Percentiles rank a stretch among this genome's conserved stretches.
Evolutionary conservation across 495 filamentous ascomycete genomes (phyloP).

Genomic region (Trichoderma gamsii): DNA sequence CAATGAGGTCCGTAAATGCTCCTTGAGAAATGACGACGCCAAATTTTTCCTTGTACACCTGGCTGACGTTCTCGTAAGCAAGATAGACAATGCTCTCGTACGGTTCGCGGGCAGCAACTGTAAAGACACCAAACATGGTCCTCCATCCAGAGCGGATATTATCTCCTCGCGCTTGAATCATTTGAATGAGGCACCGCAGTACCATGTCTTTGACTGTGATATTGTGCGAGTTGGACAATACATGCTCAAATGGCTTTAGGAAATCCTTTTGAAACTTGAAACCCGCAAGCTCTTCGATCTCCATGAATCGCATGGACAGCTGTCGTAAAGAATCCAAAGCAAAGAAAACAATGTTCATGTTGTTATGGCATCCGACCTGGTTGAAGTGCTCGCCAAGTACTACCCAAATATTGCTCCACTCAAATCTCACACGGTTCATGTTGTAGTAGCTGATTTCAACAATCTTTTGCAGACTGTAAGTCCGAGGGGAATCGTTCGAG

Average conservation of each 20-base stretch:
- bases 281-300: slow-evolving; percentile 92
- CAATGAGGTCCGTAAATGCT: slow-evolving; percentile 90
- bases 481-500: slow-evolving; percentile 87
- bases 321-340: slow-evolving; percentile 91
- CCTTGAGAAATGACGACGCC: slow-evolving; percentile 94
- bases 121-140: slow-evolving; percentile 99
- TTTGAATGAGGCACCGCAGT: slow-evolving; percentile 92
- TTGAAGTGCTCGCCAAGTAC: slow-evolving; percentile 97
- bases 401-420: slow-evolving; percentile 96
- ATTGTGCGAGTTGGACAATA: slow-evolving; percentile 85
- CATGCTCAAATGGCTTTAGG: slow-evolving; percentile 94
- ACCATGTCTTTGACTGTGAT: slow-evolving; percentile 97
- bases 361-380: slow-evolving; percentile 89
- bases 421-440: slow-evolving; percentile 95
- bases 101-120: slow-evolving; percentile 84
- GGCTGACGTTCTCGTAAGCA: slow-evolving; percentile 92
- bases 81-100: slow-evolving; percentile 95
- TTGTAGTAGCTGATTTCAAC: slow-evolving; percentile 99
- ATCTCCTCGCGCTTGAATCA: slow-evolving; percentile 93
- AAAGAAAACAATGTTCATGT: slow-evolving; percentile 94
- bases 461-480: slow-evolving; percentile 94
- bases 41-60: slow-evolving; percentile 96
- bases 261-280: slow-evolving; percentile 99
- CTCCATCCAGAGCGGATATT: slow-evolving; percentile 98
- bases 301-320: slow-evolving; percentile 96